These are phyloP conservation scores for Apiospora sp. DNA, from an alignment of 2,329 filamentous ascomycete species.

Conservation along the genomic window DNA sequence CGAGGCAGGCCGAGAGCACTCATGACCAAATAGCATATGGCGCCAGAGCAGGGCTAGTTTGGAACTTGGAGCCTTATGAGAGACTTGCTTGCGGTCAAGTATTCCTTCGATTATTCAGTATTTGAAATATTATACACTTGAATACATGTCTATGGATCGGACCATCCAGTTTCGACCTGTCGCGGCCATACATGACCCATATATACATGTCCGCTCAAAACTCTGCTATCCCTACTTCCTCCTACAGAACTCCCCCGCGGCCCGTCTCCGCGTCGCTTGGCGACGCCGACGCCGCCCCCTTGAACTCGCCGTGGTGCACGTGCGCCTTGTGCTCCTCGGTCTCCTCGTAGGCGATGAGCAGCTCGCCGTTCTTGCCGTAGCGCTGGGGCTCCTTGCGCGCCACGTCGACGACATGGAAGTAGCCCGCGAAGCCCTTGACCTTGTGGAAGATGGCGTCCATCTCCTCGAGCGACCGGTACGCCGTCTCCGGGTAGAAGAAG, in stretches of 20 bases:
- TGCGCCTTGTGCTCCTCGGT: conserved; percentile 48
- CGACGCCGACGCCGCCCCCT: neutral
- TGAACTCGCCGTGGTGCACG: conserved; percentile 24
- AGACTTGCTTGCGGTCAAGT: no score
- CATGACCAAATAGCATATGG: neutral
- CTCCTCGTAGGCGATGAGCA: conserved; percentile 57
- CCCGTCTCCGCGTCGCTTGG: conserved; percentile 17
- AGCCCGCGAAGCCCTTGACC: conserved; percentile 52
- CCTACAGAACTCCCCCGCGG: neutral
- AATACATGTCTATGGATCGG: neutral
- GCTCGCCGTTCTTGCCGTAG: conserved; percentile 67
- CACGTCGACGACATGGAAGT: conserved; percentile 50
- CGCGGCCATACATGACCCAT: neutral
- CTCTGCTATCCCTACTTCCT: neutral
- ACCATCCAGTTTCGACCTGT: neutral
- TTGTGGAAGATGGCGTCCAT: conserved; percentile 72
- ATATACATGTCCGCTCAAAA: neutral
- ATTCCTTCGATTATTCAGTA: neutral
- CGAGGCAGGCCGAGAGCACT: no score
- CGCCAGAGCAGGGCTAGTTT: neutral
- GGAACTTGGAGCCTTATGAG: no score
- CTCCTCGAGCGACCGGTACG: conserved; percentile 69
- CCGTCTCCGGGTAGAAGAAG: conserved; percentile 72
- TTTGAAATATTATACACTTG: neutral
- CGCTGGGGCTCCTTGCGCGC: conserved; percentile 59